These are phyloP conservation scores for Psidium friedrichsthalianum DNA, from an alignment of 345 rosid genomes.

Conservation along the genomic window DNA sequence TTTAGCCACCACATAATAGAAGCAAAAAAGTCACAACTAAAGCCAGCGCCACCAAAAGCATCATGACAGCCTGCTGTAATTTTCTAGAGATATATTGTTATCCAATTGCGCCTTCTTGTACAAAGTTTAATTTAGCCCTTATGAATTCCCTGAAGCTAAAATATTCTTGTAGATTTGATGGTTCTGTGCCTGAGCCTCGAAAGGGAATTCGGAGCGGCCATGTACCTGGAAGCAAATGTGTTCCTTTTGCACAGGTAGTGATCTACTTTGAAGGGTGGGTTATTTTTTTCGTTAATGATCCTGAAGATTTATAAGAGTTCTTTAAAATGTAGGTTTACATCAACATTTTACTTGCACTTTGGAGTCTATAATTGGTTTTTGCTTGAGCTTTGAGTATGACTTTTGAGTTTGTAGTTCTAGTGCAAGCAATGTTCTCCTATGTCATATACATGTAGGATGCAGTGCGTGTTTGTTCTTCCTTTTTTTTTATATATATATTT, in stretches of 20 bases:
- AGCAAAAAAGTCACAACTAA: not conserved
- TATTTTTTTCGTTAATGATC: not conserved
- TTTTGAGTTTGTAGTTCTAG: not conserved
- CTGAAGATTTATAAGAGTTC: not conserved
- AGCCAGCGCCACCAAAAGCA: not conserved
- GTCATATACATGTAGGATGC: not conserved
- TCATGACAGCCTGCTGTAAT: not conserved
- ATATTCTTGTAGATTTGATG: slow-evolving; percentile 57
- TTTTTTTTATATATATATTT: not conserved
- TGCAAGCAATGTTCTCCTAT: not conserved
- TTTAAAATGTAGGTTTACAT: not conserved
- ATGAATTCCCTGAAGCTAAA: not conserved
- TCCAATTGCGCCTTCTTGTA: not conserved
- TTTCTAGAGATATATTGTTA: not conserved
- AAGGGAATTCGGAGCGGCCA: slow-evolving; percentile 93
- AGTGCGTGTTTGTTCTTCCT: not conserved
- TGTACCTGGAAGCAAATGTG: slow-evolving; percentile 91
- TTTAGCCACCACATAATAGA: not conserved
- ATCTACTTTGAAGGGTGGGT: not conserved
- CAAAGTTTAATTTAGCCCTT: not conserved
- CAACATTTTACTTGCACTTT: not conserved
- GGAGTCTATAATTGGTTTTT: not conserved
- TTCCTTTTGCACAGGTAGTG: slow-evolving; percentile 73
- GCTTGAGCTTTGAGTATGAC: not conserved
- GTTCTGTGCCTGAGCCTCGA: slow-evolving; percentile 84